Evolutionary conservation across 495 filamentous ascomycete species (phyloP).

Genomic region (Symbiotaphrina buchneri): DNA sequence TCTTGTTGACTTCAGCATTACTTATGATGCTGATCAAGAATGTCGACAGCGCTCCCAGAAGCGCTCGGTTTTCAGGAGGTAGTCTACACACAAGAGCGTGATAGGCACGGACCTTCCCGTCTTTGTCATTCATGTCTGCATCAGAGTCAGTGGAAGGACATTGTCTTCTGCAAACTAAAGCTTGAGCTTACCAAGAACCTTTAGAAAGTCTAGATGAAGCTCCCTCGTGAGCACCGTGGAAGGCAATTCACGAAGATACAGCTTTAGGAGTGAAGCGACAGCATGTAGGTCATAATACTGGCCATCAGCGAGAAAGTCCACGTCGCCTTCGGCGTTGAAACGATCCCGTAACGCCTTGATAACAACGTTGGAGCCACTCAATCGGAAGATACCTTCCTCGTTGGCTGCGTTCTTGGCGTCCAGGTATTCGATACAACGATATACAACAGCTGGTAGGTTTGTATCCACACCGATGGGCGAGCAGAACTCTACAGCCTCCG

Average conservation of each 20-base stretch:
- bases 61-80: constrained; percentile 53
- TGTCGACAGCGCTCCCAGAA: constrained; percentile 61
- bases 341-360: constrained; percentile 79
- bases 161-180: constrained; percentile 1
- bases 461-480: constrained; percentile 45
- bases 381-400: constrained; percentile 90
- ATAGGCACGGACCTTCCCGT: constrained; percentile 63
- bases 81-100: constrained; percentile 67
- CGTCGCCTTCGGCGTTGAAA: constrained; percentile 86
- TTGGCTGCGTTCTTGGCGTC: constrained; percentile 56
- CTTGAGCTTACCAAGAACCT: constrained; percentile 46
- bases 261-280: constrained; percentile 80
- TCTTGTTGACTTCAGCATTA: constrained; percentile 82
- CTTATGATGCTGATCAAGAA: constrained; percentile 81
- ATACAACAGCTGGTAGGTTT: constrained; percentile 82
- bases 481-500: constrained; percentile 60
- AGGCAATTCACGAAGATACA: constrained; percentile 83
- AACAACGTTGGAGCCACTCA: constrained; percentile 84
- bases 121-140: constrained; percentile 38
- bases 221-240: constrained; percentile 78
- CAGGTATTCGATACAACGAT: constrained; percentile 88
- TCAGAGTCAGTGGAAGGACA: neutral
- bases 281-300: constrained; percentile 92
- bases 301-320: constrained; percentile 65
- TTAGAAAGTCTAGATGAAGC: constrained; percentile 71